Evolutionary conservation across 1,139 yeast species (phyloP).

Genomic region (Taphrina confusa): DNA sequence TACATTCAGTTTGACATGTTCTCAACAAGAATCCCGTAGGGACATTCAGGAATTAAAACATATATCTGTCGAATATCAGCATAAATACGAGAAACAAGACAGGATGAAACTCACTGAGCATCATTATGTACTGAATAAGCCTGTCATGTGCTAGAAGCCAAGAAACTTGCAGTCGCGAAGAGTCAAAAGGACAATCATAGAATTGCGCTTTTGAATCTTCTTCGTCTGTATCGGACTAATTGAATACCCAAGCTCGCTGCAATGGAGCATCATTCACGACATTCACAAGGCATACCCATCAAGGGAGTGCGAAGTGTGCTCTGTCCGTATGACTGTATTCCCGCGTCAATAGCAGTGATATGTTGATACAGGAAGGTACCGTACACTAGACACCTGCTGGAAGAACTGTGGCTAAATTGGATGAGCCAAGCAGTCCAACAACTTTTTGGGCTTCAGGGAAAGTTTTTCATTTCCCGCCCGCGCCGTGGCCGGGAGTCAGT

Average conservation of each 20-base stretch:
- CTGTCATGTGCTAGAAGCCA: not conserved
- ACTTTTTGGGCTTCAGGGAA: too few relatives aligned
- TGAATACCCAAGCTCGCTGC: too few relatives aligned
- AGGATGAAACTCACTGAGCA: conserved; percentile 9
- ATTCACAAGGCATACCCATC: too few relatives aligned
- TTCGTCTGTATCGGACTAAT: too few relatives aligned
- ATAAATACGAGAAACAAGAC: not conserved
- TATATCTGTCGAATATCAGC: not conserved
- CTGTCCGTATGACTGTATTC: too few relatives aligned
- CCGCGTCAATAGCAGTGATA: too few relatives aligned
- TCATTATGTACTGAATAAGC: conserved; percentile 14
- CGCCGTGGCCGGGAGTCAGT: not conserved
- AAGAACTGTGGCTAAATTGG: not conserved
- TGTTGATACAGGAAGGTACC: too few relatives aligned
- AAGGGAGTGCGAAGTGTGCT: too few relatives aligned
- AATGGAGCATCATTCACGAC: too few relatives aligned
- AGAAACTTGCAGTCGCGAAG: not conserved
- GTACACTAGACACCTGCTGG: too few relatives aligned
- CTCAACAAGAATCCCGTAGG: conserved; percentile 11
- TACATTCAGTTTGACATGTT: conserved; percentile 31
- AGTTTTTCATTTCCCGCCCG: conserved; percentile 14
- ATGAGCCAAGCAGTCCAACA: conserved; percentile 4
- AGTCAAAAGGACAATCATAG: not conserved
- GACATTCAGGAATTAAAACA: conserved; percentile 27
- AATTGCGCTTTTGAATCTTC: not conserved